A percentile compares a stretch with the other conserved stretches of the same genome.
These are phyloP conservation scores for Diutina mesorugosa DNA, from an alignment of 1,139 yeast species.

Conservation along the genomic window DNA sequence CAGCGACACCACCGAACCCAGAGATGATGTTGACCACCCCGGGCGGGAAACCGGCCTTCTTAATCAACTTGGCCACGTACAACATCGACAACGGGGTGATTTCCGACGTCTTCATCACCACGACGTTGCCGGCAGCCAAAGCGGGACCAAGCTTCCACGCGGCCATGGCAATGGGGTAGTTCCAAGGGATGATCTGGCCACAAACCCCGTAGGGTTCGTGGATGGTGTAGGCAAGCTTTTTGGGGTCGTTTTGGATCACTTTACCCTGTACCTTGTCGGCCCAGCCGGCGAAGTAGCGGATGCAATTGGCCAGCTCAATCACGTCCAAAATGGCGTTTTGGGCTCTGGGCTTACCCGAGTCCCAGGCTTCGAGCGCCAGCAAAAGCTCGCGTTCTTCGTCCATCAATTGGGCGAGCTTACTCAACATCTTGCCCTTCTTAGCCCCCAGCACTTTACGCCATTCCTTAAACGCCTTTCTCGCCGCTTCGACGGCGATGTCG, in stretches of 20 bases:
- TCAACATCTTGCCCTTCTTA: slow-evolving; percentile 40
- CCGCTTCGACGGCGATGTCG: slow-evolving; percentile 65
- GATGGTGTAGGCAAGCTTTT: slow-evolving; percentile 51
- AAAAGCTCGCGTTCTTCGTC: slow-evolving; percentile 44
- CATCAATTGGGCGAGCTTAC: slow-evolving; percentile 48
- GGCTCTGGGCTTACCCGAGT: slow-evolving; percentile 63
- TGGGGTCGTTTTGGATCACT: slow-evolving; percentile 49
- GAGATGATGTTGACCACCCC: slow-evolving; percentile 56
- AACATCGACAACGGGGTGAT: slow-evolving; percentile 52
- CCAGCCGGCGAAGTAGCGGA: slow-evolving; percentile 73
- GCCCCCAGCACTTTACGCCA: slow-evolving; percentile 37
- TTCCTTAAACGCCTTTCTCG: slow-evolving; percentile 50
- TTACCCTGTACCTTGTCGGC: slow-evolving; percentile 70
- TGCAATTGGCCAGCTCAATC: slow-evolving; percentile 39
- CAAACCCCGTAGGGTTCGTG: slow-evolving; percentile 78
- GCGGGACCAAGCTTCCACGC: slow-evolving; percentile 54
- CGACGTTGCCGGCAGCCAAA: slow-evolving; percentile 56
- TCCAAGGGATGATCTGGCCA: slow-evolving; percentile 64
- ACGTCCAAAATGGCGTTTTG: slow-evolving; percentile 44
- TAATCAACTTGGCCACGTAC: slow-evolving; percentile 38
- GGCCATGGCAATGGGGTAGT: slow-evolving; percentile 48
- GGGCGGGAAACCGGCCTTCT: slow-evolving; percentile 59
- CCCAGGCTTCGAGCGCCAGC: slow-evolving; percentile 65
- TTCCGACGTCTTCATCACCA: slow-evolving; percentile 56
- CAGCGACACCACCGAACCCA: slow-evolving; percentile 43